Base-by-base conservation (phyloP, 1,284 basidiomycete species). In the Baeospora myosura region DNA sequence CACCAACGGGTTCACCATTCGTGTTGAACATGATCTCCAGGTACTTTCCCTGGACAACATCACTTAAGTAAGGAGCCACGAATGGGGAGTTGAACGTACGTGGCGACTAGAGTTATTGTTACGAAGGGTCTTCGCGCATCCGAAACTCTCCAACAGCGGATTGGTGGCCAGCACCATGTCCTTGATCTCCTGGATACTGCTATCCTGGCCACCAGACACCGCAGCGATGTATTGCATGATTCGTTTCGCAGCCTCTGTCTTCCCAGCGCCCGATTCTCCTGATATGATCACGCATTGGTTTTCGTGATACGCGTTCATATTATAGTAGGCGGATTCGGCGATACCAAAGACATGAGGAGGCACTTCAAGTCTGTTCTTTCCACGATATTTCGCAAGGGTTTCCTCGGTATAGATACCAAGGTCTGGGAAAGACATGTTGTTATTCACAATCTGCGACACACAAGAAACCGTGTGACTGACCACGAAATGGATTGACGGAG, bases 221-320 rank as follows among this genome's bases (percentile, higher is more conserved):
- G 90, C 96, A 8, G 96, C 96, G 52, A 98, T 97, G 61, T 98
- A 99, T 65, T 98, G 94, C 96, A 99, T 99, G 65, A 99, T 98
- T 44, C 93, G 81, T 62, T 97, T 97, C 18, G 94, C 94, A 6
- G 93, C 93, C 63, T 97, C 94, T 5, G 93, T 97, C 74, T 97
- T 96, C 39, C 93, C 94, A 7, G 93, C 93, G 43, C 94, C 94
- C 8, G 92, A 96, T 70, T 99, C 96, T 47, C 96, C 96, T 38
- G 95, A 95, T 58, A 99, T 99, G 66, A 99, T 99, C 44, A 99
- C 95, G 63, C 96, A 98, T 69, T 99, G 96, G 61, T 98, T 99
- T 67, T 98, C 95, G 62, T 95, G 87, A 68, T 99, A 98, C 22
- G 93, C 91, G 50, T 91, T 94, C 96, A 99, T 98, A 63, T 96